Conservation (phyloP, 139 green algal species). For the Picochlorum sp. region DNA sequence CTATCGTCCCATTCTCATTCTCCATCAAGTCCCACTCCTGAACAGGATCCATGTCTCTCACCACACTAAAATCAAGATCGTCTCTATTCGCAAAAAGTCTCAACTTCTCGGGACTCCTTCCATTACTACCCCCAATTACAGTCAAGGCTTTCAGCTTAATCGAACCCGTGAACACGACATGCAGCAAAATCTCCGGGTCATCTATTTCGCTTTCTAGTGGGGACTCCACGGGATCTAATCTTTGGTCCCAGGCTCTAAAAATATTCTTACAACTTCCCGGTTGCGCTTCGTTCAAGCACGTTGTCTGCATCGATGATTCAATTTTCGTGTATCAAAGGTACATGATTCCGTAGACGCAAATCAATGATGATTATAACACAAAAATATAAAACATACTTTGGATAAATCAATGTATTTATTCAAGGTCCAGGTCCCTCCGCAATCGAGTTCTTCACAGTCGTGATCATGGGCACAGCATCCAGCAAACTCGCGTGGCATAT, state of each 20-base stretch:
- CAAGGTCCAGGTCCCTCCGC: conserved; percentile 61
- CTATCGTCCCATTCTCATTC: conserved; percentile 33
- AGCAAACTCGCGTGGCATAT: conserved; percentile 26
- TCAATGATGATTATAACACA: not conserved
- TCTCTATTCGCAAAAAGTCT: conserved; percentile 67
- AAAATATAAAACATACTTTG: conserved; percentile 30
- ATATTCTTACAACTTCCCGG: conserved; percentile 40
- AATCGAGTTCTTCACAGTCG: conserved; percentile 71
- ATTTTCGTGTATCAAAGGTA: not conserved
- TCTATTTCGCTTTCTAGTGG: conserved; percentile 64
- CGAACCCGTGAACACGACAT: conserved; percentile 71
- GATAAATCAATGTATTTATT: conserved; percentile 68
- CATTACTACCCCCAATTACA: conserved; percentile 43
- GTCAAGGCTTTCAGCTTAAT: conserved; percentile 76
- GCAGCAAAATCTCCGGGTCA: conserved; percentile 79
- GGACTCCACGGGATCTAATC: conserved; percentile 25
- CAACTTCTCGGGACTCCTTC: conserved; percentile 36
- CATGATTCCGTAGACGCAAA: not conserved
- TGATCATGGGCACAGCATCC: conserved; percentile 77
- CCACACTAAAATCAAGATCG: conserved; percentile 69
- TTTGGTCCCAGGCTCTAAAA: conserved; percentile 56
- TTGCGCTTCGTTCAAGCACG: conserved; percentile 66
- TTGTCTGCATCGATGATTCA: conserved; percentile 56
- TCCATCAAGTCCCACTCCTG: conserved; percentile 78
- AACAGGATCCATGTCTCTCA: conserved; percentile 34